phyloP scores from a whole-genome alignment of 441 rosid species.

The Pelargonium fulgidum region DNA sequence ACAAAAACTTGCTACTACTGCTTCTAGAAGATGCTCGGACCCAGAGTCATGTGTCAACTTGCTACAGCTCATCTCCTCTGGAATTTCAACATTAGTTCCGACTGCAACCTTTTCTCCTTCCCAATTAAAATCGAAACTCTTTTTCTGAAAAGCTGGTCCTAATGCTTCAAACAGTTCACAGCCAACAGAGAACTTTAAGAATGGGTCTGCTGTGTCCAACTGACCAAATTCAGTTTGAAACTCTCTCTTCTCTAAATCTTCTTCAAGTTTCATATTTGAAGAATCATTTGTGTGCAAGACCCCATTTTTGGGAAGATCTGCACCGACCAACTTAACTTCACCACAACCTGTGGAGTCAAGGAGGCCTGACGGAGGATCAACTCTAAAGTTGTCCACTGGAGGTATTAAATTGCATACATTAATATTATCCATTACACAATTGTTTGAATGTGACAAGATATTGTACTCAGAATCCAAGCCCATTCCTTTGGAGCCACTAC shows the following conservation, averaged over 20 bases:
- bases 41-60: slow-evolving; percentile 50
- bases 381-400: slow-evolving; percentile 40
- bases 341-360: slow-evolving; percentile 34
- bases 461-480: slow-evolving; percentile 27
- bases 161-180: slow-evolving; percentile 83
- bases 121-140: slow-evolving; percentile 31
- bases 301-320: slow-evolving; percentile 32
- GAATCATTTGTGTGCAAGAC: slow-evolving; percentile 32
- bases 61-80: slow-evolving; percentile 51
- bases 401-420: slow-evolving; percentile 32
- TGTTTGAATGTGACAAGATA: slow-evolving; percentile 30
- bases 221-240: slow-evolving; percentile 34
- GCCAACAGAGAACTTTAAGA: slow-evolving; percentile 55
- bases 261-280: slow-evolving; percentile 28
- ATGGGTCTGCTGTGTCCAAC: slow-evolving; percentile 29
- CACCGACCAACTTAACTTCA: slow-evolving; percentile 27
- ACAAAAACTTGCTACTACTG: slow-evolving; percentile 73
- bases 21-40: slow-evolving; percentile 79
- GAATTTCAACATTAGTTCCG: slow-evolving; percentile 33
- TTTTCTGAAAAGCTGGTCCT: slow-evolving; percentile 57
- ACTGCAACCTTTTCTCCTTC: slow-evolving; percentile 44
- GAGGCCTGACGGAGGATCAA: slow-evolving; percentile 29
- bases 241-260: slow-evolving; percentile 32
- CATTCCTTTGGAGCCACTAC: slow-evolving; percentile 35
- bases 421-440: slow-evolving; percentile 25